A percentile compares a stretch with the other conserved stretches of the same genome.
Evolutionary conservation across 2,329 filamentous ascomycete species (phyloP).

Genomic region (Ambrosiella beaveri): DNA sequence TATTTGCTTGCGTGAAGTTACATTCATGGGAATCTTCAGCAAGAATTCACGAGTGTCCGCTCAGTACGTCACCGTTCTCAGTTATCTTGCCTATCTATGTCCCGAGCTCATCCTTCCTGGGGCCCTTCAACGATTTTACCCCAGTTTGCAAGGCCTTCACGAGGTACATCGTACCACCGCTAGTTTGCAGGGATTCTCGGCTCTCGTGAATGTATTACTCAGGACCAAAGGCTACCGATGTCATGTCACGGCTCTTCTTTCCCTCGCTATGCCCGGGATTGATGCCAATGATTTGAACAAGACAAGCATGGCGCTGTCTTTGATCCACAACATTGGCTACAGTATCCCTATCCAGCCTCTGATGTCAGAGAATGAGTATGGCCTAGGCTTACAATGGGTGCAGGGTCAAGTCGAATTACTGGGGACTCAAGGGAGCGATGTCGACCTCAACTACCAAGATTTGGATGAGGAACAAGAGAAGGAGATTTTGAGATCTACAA

Average conservation of each 20-base stretch:
- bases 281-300: conserved; percentile 97
- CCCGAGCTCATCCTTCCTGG: conserved; percentile 84
- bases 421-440: conserved; percentile 69
- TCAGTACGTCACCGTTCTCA: conserved; percentile 78
- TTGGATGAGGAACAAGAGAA: conserved; percentile 75
- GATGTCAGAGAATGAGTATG: conserved; percentile 39
- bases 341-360: conserved; percentile 85
- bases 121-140: conserved; percentile 88
- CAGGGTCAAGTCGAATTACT: conserved; percentile 86
- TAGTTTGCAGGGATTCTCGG: conserved; percentile 77
- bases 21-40: conserved; percentile 95
- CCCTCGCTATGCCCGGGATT: conserved; percentile 81
- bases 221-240: conserved; percentile 91
- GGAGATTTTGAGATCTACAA: conserved; percentile 79
- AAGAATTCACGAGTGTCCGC: conserved; percentile 86
- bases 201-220: conserved; percentile 80
- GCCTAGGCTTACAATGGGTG: conserved; percentile 79
- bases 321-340: conserved; percentile 90
- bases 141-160: conserved; percentile 86
- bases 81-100: conserved; percentile 78
- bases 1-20: conserved; percentile 71
- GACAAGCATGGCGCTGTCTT: conserved; percentile 83
- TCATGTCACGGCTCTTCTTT: conserved; percentile 86
- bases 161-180: conserved; percentile 95
- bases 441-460: conserved; percentile 75